These are phyloP conservation scores for Candida loeiensis DNA, from an alignment of 805 yeast genomes.

Conservation along the genomic window DNA sequence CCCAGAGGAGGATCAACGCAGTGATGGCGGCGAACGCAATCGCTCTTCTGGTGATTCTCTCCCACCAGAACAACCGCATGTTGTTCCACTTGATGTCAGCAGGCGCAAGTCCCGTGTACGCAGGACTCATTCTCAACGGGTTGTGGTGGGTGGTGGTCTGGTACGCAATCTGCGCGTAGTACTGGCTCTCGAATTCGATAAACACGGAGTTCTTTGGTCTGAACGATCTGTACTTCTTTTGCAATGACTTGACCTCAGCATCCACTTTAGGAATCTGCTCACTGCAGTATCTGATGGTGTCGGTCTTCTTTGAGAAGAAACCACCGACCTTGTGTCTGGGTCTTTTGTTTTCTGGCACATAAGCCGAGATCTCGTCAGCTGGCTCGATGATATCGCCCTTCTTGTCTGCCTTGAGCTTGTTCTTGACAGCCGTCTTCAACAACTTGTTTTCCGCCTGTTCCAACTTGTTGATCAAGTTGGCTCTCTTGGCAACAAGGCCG, in stretches of 20 bases:
- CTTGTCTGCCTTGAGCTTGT: slow-evolving; percentile 60
- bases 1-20: slow-evolving; percentile 64
- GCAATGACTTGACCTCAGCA: slow-evolving; percentile 53
- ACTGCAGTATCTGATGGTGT: slow-evolving; percentile 54
- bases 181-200: slow-evolving; percentile 76
- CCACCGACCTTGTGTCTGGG: slow-evolving; percentile 59
- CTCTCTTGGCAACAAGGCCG: slow-evolving; percentile 56
- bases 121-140: slow-evolving; percentile 61
- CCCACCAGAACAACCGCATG: slow-evolving; percentile 80
- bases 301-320: slow-evolving; percentile 49
- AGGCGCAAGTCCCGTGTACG: slow-evolving; percentile 61
- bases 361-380: slow-evolving; percentile 47
- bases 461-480: slow-evolving; percentile 52
- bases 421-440: slow-evolving; percentile 61
- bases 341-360: slow-evolving; percentile 64
- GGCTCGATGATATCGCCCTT: slow-evolving; percentile 50
- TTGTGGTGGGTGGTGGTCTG: slow-evolving; percentile 63
- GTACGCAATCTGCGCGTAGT: slow-evolving; percentile 67
- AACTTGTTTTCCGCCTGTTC: slow-evolving; percentile 64
- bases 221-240: slow-evolving; percentile 43
- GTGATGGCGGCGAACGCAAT: slow-evolving; percentile 51
- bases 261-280: slow-evolving; percentile 57
- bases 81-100: slow-evolving; percentile 65
- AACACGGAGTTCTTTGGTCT: slow-evolving; percentile 76
- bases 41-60: slow-evolving; percentile 51